Base-by-base conservation (phyloP, 1,139 yeast genomes). In the Pichiaceae sp. region DNA sequence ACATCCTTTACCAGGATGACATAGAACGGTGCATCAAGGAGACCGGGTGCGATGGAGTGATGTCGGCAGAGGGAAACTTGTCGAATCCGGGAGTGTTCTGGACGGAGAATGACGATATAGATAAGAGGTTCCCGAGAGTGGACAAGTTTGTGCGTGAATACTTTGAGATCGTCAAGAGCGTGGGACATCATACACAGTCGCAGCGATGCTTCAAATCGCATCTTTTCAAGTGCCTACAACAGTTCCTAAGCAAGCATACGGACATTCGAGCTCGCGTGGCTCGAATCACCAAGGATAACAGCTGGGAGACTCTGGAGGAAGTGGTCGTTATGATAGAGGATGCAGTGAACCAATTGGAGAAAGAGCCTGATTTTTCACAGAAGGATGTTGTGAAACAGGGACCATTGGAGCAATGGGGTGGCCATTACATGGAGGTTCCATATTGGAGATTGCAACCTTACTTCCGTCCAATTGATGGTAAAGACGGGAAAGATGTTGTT, bases 391-490 rank as follows among this genome's bases (percentile, higher is more conserved):
- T 81, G 1, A 62, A 60, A 0, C 66, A 63, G 14, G 86, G 89
- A 0, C 72, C 66, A 18, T 32, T 55, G 2, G 78, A 81, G 52
- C 57, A 61, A 25, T 82, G 94, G 87, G 95, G 95, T 36, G 95
- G 94, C 1, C 50, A 68, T 16, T 91, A 91, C 57, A 77, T 77
- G 55, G 71, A 69, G 5, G 75, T 91, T n/a, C 98, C 98, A 3
- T 89, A 82, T 58, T 91, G 98, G 97, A 70, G 98, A 49, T 78
- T 95, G 46, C 98, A 91, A 60, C 98, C 98, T 2, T 84, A 85
- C 56, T 87, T 93, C 64, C 70, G 98, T 46, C 77, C 80, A 7
- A 94, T 85, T 1, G 71, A 84, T 54, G 96, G 95, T 23, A 64
- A 70, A 4, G 63, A 68, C 17, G 72, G 68, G 16, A 72, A 68